These are phyloP conservation scores for Jacaranda copaia DNA, from an alignment of 257 asterid species.

Conservation along the genomic window DNA sequence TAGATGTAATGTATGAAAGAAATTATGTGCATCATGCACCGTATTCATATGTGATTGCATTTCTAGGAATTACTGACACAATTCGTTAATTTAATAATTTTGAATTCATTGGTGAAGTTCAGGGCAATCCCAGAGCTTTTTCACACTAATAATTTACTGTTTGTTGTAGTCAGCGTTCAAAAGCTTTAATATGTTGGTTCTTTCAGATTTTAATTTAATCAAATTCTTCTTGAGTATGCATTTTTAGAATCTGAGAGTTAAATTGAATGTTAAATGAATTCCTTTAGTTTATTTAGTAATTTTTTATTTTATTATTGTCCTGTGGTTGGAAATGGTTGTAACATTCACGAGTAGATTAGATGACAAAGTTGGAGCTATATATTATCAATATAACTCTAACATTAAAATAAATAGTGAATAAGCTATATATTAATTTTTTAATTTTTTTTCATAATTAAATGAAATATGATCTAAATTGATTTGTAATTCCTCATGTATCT, in stretches of 20 bases:
- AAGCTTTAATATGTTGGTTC: background rate
- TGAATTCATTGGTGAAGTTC: background rate
- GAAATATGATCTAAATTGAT: too few relatives aligned
- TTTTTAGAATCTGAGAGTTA: background rate
- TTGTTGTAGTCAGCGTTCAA: slow-evolving; percentile 2
- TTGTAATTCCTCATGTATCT: too few relatives aligned
- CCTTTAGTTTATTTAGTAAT: background rate
- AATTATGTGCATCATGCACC: background rate
- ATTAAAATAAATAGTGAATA: too few relatives aligned
- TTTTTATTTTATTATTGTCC: background rate
- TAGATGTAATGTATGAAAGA: background rate
- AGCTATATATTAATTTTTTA: too few relatives aligned
- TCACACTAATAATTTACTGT: slow-evolving; percentile 8
- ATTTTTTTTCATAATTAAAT: too few relatives aligned
- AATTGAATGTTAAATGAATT: background rate
- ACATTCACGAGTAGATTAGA: background rate
- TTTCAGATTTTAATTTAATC: background rate
- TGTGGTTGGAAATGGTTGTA: background rate
- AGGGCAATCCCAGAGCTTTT: background rate
- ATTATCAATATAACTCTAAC: too few relatives aligned
- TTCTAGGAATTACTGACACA: background rate
- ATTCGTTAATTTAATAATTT: slow-evolving; percentile 10
- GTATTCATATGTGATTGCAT: background rate
- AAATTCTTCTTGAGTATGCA: background rate
- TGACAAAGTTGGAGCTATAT: too few relatives aligned